A percentile compares a stretch with the other conserved stretches of the same genome.
Conservation (phyloP, 1,284 basidiomycete species). For the Gymnopus androsaceus region DNA sequence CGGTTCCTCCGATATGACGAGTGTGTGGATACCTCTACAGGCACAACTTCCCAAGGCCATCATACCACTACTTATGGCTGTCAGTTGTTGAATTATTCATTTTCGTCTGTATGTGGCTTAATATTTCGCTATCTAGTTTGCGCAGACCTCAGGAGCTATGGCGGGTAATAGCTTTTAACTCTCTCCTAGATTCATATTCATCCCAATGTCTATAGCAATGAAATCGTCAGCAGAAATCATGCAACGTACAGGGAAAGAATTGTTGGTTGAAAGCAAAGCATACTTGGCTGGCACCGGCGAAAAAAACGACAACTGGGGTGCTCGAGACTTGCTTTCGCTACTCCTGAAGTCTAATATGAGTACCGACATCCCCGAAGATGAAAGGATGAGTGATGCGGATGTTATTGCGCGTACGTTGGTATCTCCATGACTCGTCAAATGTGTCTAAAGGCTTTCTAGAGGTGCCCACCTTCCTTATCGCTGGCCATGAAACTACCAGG, state of each 20-base stretch:
- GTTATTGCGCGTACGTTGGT: slow-evolving; percentile 66
- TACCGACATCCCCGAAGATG: slow-evolving; percentile 53
- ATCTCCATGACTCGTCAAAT: slow-evolving; percentile 1
- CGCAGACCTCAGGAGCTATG: not conserved
- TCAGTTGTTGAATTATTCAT: not conserved
- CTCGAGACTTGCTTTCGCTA: slow-evolving; percentile 52
- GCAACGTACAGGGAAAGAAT: slow-evolving; percentile 41
- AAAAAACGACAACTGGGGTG: slow-evolving; percentile 33
- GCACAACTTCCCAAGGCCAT: slow-evolving; percentile 34
- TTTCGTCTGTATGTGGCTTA: not conserved
- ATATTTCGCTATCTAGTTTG: not conserved
- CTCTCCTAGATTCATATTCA: slow-evolving; percentile 21
- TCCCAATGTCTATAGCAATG: slow-evolving; percentile 29
- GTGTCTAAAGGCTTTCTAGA: slow-evolving; percentile 35
- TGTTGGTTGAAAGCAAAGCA: slow-evolving; percentile 49
- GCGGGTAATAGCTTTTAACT: not conserved
- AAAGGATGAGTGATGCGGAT: slow-evolving; percentile 71
- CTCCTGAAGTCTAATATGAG: slow-evolving; percentile 68
- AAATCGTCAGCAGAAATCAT: slow-evolving; percentile 20
- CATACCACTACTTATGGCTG: slow-evolving; percentile 35
- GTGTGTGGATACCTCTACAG: slow-evolving; percentile 35
- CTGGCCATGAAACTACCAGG: slow-evolving; percentile 82
- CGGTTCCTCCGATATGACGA: slow-evolving; percentile 23
- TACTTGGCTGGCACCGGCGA: slow-evolving; percentile 29
- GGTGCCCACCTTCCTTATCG: slow-evolving; percentile 61